Conservation (phyloP, 306 rosid species). For the Sesbania bispinosa region DNA sequence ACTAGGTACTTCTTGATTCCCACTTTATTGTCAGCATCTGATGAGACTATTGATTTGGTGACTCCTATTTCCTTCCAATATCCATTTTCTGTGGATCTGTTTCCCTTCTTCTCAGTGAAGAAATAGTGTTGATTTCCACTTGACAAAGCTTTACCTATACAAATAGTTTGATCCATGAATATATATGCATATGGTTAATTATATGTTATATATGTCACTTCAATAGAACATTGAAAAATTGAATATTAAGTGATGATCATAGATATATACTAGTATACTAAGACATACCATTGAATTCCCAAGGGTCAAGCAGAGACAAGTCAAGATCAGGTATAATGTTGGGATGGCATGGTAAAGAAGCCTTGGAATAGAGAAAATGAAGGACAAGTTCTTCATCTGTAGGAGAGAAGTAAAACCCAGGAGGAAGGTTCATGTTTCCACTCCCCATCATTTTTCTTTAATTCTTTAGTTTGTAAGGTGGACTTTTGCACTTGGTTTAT, state of each 20-base stretch:
- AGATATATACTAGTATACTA: neutral
- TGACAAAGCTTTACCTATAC: constrained; percentile 42
- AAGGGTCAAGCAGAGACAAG: constrained; percentile 37
- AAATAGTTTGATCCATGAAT: constrained; percentile 10
- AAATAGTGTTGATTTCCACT: constrained; percentile 43
- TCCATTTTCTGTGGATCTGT: constrained; percentile 38
- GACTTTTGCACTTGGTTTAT: constrained; percentile 14
- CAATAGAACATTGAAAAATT: neutral
- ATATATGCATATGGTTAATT: constrained; percentile 6
- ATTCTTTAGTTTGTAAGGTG: neutral
- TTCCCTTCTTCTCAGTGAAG: constrained; percentile 38
- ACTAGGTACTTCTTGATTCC: constrained; percentile 48
- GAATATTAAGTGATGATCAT: neutral
- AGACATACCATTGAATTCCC: constrained; percentile 39
- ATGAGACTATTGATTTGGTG: constrained; percentile 27
- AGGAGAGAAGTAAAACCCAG: constrained; percentile 54
- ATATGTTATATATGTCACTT: neutral
- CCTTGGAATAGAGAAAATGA: constrained; percentile 45
- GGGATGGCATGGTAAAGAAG: constrained; percentile 39
- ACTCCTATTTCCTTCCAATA: constrained; percentile 48
- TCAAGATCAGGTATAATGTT: constrained; percentile 51
- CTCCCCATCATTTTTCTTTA: constrained; percentile 16
- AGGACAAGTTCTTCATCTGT: constrained; percentile 52
- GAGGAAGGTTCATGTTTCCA: constrained; percentile 44
- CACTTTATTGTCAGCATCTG: constrained; percentile 27